These are phyloP conservation scores for Penicillium atrosanguineum DNA, from an alignment of 495 filamentous ascomycete genomes.

Conservation along the genomic window DNA sequence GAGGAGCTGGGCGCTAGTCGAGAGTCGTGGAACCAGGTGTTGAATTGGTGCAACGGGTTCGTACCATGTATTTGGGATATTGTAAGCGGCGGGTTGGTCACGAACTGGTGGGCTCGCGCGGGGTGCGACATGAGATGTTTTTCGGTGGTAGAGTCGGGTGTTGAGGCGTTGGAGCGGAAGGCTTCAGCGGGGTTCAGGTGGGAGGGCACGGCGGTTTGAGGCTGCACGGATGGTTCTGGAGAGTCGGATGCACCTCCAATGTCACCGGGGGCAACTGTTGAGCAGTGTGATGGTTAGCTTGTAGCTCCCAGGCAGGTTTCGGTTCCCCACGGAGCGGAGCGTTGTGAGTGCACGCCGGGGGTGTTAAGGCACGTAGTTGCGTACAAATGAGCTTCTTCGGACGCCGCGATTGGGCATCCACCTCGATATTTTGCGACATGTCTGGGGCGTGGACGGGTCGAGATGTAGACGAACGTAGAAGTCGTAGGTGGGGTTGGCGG, in stretches of 20 bases:
- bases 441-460: neutral
- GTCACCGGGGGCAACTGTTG: conserved; percentile 45
- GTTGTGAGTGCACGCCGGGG: neutral
- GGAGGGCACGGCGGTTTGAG: conserved; percentile 51
- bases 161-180: conserved; percentile 34
- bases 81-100: conserved; percentile 44
- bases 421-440: conserved; percentile 15
- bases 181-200: conserved; percentile 19
- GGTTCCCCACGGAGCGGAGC: conserved; percentile 5
- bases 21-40: conserved; percentile 78
- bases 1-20: conserved; percentile 60
- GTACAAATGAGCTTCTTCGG: conserved; percentile 50
- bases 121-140: conserved; percentile 37
- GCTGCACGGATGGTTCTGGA: conserved; percentile 45
- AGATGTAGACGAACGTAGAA: conserved; percentile 7
- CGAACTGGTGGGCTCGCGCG: conserved; percentile 47
- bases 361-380: neutral
- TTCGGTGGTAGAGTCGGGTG: conserved; percentile 37
- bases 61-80: conserved; percentile 38
- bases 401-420: conserved; percentile 16
- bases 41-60: conserved; percentile 76
- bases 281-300: conserved; percentile 14
- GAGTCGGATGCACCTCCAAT: conserved; percentile 25
- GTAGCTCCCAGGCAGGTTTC: neutral
- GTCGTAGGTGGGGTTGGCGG: conserved; percentile 20